Conservation (phyloP, 1,284 basidiomycete genomes). For the Malassezia psittaci region DNA sequence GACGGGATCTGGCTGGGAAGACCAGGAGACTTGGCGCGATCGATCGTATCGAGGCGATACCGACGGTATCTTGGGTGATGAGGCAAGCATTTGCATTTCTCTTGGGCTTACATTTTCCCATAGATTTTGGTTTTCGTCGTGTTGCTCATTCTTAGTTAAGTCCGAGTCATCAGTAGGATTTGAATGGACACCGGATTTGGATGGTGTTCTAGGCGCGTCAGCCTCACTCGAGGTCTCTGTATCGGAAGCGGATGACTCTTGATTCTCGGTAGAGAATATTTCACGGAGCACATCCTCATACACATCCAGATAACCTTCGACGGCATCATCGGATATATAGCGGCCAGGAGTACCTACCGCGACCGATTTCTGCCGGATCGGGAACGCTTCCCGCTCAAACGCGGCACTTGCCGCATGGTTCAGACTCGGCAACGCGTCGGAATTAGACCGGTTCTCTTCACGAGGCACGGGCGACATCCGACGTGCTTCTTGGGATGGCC, state of each 20-base stretch:
- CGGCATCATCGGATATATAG: constrained; percentile 52
- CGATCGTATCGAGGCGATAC: constrained; percentile 15
- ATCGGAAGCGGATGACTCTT: background rate
- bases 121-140: constrained; percentile 33
- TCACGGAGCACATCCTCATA: constrained; percentile 54
- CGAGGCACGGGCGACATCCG: background rate
- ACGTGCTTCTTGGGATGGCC: constrained; percentile 8
- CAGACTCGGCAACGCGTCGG: background rate
- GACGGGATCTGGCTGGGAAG: background rate
- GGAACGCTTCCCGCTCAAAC: constrained; percentile 52
- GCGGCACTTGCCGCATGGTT: constrained; percentile 16
- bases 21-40: background rate
- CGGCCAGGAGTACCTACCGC: constrained; percentile 36
- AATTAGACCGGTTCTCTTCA: background rate
- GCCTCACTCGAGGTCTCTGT: background rate
- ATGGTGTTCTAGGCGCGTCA: background rate
- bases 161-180: constrained; percentile 2
- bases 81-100: constrained; percentile 35
- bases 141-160: background rate
- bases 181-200: background rate
- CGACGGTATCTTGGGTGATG: constrained; percentile 9
- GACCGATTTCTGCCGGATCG: constrained; percentile 47
- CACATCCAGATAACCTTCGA: constrained; percentile 53
- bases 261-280: constrained; percentile 46
- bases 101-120: constrained; percentile 45